Evolutionary conservation across 129 eudicot species (phyloP), one percentile per base, ranked within the genome.

Genomic region (Smallanthus sonchifolius): DNA sequence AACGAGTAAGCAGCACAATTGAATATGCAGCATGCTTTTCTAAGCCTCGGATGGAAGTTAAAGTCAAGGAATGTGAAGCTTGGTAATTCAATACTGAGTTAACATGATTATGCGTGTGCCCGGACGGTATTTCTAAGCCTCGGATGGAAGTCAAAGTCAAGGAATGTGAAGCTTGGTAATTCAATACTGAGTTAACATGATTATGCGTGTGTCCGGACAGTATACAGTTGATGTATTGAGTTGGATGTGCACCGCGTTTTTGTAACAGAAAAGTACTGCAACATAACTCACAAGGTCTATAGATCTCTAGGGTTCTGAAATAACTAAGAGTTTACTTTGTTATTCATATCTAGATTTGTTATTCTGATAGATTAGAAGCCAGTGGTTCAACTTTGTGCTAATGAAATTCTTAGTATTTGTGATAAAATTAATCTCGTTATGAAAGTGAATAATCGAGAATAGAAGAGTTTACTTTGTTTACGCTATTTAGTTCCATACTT

Each of bases 11-110:
- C 67, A 42, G 54, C 20, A 10, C 9, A 10, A 14, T 13, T 6
- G 19, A 24, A 49, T 19, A 64, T 48, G 42, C 1, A 16, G 13
- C 2, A 71, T 11, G 65, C 37, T 71, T 54, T 44, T 10, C 13
- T 36, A 54, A 24, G 14, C 74, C 47, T 69, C 30, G 32, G n/a
- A 62, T 60, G 35, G 60, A 61, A 13, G 47, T 48, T 40, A 4
- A 59, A 75, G 43, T 49, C 52, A 48, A 66, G 73, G 39, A 15
- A 65, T 8, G 10, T 67, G 47, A 34, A 43, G 80, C 52, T 75
- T 24, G 20, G 56, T 32, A 6, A 36, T 36, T 28, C 55, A 39
- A 34, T 17, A 55, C 17, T 35, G 44, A 54, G 72, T 52, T 52
- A 51, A 63, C 54, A 76, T 35, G 64, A 60, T 24, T 38, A 69